These are phyloP conservation scores for Cucumis cinereus DNA, from an alignment of 306 rosid species.

Conservation along the genomic window DNA sequence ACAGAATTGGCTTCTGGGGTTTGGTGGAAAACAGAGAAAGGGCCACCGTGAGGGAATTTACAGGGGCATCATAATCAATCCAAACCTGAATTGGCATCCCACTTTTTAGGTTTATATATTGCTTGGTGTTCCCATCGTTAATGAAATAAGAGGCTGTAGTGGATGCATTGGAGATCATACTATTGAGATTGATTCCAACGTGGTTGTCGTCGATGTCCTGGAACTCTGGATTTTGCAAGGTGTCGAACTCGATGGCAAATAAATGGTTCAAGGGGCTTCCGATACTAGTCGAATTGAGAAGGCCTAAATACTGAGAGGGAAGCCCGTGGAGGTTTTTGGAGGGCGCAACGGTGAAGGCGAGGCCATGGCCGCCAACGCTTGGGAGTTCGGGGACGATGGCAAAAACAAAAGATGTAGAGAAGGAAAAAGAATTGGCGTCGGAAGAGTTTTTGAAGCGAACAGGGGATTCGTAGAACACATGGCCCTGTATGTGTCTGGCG, in stretches of 20 bases:
- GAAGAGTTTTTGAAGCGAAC: constrained; percentile 42
- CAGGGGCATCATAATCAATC: constrained; percentile 53
- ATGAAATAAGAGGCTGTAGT: neutral
- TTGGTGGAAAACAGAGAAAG: constrained; percentile 41
- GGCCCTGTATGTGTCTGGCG: constrained; percentile 21
- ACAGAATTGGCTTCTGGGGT: constrained; percentile 37
- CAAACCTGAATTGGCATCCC: constrained; percentile 31
- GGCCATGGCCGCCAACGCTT: too few species aligned
- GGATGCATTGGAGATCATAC: neutral
- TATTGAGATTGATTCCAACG: neutral
- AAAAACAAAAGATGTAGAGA: too few species aligned
- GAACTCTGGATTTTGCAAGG: too few species aligned
- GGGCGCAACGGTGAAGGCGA: too few species aligned
- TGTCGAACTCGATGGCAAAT: too few species aligned
- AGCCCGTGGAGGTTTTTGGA: too few species aligned
- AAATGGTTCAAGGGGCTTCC: too few species aligned
- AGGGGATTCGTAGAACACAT: constrained; percentile 34
- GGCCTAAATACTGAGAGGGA: too few species aligned
- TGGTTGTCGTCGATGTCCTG: neutral
- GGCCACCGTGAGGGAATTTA: constrained; percentile 25
- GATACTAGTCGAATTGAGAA: too few species aligned
- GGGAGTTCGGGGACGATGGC: too few species aligned
- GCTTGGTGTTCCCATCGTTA: neutral
- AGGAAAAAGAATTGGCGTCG: too few species aligned
- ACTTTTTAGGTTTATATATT: neutral